These are phyloP conservation scores for Cryptosporidium ubiquitum DNA, from an alignment of 169 alveolate species.

Conservation along the genomic window DNA sequence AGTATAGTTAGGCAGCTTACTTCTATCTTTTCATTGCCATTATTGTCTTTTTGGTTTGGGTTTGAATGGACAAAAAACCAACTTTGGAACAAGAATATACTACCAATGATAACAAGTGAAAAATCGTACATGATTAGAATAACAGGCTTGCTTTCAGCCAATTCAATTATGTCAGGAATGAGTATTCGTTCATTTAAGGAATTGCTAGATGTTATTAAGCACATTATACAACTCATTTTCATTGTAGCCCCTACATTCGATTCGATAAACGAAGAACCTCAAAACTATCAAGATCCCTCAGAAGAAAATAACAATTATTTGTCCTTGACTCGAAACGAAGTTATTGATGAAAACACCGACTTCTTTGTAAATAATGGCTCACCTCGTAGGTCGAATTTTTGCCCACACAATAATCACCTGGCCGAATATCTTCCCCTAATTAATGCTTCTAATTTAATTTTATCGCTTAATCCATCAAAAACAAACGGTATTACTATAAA, in stretches of 20 bases:
- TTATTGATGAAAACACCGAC: background rate
- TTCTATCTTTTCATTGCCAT: conserved; percentile 27
- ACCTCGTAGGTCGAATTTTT: background rate
- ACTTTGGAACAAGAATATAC: conserved; percentile 11
- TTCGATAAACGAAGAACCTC: background rate
- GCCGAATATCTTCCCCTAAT: conserved; percentile 17
- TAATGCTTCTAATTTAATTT: background rate
- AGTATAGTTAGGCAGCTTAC: conserved; percentile 55
- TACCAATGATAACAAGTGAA: conserved; percentile 21
- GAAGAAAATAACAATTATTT: background rate
- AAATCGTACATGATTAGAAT: conserved; percentile 4
- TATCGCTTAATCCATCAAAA: conserved; percentile 18
- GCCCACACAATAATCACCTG: background rate
- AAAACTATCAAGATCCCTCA: background rate
- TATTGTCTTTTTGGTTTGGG: conserved; percentile 43
- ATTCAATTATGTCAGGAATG: background rate
- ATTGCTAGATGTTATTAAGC: background rate
- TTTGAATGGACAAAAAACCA: conserved; percentile 14
- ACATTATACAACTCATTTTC: conserved; percentile 12
- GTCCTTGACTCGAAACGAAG: background rate
- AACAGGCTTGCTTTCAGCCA: conserved; percentile 22
- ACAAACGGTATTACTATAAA: background rate
- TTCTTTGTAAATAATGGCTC: background rate
- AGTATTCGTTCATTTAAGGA: conserved; percentile 16
- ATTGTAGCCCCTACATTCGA: conserved; percentile 6